Conservation (phyloP, 441 rosid genomes). For the Raphanus hybrid region DNA sequence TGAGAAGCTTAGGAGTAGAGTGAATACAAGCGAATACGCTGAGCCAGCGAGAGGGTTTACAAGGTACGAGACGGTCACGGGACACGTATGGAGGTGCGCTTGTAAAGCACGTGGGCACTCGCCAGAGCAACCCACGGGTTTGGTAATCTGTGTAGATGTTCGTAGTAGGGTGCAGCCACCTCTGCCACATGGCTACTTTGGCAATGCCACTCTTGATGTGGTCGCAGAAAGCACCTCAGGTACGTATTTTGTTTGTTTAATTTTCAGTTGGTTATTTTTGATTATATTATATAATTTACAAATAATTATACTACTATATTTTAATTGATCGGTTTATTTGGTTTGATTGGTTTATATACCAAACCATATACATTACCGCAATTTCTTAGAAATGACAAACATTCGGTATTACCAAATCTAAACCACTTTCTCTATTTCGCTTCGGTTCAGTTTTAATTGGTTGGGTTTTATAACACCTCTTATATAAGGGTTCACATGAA, state of each 20-base stretch:
- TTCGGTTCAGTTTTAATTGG: no score
- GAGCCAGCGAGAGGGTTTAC: slow-evolving; percentile 38
- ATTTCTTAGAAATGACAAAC: no score
- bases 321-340: no score
- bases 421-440: no score
- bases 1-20: slow-evolving; percentile 47
- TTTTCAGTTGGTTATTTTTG: not conserved
- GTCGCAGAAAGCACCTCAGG: slow-evolving; percentile 48
- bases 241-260: not conserved
- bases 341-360: no score
- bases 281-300: no score
- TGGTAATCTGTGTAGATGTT: slow-evolving; percentile 43
- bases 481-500: no score
- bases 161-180: slow-evolving; percentile 42
- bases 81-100: slow-evolving; percentile 59
- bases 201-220: slow-evolving; percentile 57
- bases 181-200: slow-evolving; percentile 43
- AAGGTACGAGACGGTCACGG: slow-evolving; percentile 60
- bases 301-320: no score
- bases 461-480: no score
- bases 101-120: slow-evolving; percentile 61
- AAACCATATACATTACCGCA: no score
- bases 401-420: no score
- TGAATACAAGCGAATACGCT: slow-evolving; percentile 28
- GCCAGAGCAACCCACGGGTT: slow-evolving; percentile 54